Percentiles rank a stretch among this genome's conserved stretches.
These are phyloP conservation scores for Gliomastix tumulicola DNA, from an alignment of 2,329 filamentous ascomycete species.

Conservation along the genomic window DNA sequence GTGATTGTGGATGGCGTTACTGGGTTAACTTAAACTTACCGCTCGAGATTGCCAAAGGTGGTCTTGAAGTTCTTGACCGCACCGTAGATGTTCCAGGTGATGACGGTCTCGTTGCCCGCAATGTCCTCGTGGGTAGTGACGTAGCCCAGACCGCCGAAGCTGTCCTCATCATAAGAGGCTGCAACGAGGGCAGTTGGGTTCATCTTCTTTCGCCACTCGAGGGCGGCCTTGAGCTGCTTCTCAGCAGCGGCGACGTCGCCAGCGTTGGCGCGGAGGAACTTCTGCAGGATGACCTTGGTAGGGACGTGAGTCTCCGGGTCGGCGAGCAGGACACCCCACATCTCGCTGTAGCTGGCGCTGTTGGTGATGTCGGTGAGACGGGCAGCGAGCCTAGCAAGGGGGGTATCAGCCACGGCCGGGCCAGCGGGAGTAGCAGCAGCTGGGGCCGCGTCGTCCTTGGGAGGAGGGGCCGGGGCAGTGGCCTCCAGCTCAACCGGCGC, in stretches of 20 bases:
- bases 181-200: slow-evolving; percentile 62
- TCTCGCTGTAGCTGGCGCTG: slow-evolving; percentile 60
- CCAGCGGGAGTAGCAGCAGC: slow-evolving; percentile 8
- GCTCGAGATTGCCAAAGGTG: slow-evolving; percentile 76
- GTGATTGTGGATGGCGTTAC: not conserved
- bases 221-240: slow-evolving; percentile 69
- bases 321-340: slow-evolving; percentile 75
- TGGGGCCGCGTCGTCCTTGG: not conserved
- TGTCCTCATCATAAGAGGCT: slow-evolving; percentile 56
- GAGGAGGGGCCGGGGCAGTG: not conserved
- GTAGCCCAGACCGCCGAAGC: slow-evolving; percentile 75
- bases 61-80: slow-evolving; percentile 74
- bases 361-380: slow-evolving; percentile 51
- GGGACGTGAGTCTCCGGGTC: slow-evolving; percentile 47
- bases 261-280: slow-evolving; percentile 87
- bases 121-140: slow-evolving; percentile 62
- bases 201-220: slow-evolving; percentile 76
- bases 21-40: slow-evolving; percentile 45
- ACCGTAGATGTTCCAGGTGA: slow-evolving; percentile 93
- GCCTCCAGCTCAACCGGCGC: not conserved
- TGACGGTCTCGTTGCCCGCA: slow-evolving; percentile 52
- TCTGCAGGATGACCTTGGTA: slow-evolving; percentile 80
- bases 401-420: slow-evolving; percentile 12
- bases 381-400: slow-evolving; percentile 49
- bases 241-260: slow-evolving; percentile 67